Evolutionary conservation across 192 early-diverging fungal genomes (phyloP), one percentile per base, ranked within the genome.

Genomic region (Backusella tuberculispora): DNA sequence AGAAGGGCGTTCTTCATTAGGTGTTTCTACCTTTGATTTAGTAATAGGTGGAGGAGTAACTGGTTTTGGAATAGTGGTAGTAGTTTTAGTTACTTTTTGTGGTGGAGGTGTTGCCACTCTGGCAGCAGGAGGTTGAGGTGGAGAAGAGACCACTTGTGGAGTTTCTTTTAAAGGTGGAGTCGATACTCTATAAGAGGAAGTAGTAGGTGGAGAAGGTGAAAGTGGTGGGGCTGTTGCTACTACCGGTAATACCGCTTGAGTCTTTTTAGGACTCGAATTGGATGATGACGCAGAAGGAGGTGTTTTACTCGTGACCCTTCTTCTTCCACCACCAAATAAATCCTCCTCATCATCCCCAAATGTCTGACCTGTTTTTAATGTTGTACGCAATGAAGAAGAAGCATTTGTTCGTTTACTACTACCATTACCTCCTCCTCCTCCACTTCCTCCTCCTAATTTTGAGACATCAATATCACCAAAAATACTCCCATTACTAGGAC

Each of bases 381-480:
- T 63, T 38, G 50, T 37, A 14, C 43, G 34, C 10, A 67, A 24
- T 34, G 29, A 34, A 24, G 63, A 29, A 26, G 21, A 45, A 7
- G 24, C 19, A 29, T 17, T 67, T 40, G 66, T 14, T 40, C 38
- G 29, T 40, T 46, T 47, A 46, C 45, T 46, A 24, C 24, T 60
- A 10, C 42, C 42, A 40, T 40, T 47, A 50, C 26, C 43, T 71
- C 41, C 68, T 12, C 50, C n/a, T 17, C 15, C 63, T 1, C 12
- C 42, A 4, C 34, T 0, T 29, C 21, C 45, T 8, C 71, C 50
- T 7, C 66, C 72, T 17, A 80, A 48, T 66, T 80, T 80, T 44
- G 47, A 56, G 1, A 80, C 78, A 73, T 80, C 78, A 34, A 80
- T 68, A 42, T 76, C 74, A 0, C 78, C 78, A 76, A 80, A 80